These are phyloP conservation scores for Mycena sp. DNA, from an alignment of 1,284 basidiomycete species.

Conservation along the genomic window DNA sequence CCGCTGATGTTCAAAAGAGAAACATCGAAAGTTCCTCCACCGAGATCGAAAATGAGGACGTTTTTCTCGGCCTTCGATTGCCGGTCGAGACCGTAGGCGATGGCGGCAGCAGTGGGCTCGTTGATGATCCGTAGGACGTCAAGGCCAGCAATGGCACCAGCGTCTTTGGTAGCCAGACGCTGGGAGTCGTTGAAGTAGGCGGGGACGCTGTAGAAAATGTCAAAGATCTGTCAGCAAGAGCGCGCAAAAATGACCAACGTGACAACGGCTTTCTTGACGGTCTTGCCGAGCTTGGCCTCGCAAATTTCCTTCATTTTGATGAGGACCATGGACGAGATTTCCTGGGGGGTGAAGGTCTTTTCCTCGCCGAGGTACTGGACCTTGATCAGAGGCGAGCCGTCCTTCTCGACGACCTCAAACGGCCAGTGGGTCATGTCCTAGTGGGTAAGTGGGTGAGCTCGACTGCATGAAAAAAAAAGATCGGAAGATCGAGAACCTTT, in stretches of 20 bases:
- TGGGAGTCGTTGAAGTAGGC: constrained; percentile 99
- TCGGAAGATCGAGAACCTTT: constrained; percentile 61
- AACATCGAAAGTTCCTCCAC: constrained; percentile 99
- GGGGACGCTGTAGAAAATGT: constrained; percentile 70
- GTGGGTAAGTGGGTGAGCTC: constrained; percentile 26
- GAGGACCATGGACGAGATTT: constrained; percentile 99
- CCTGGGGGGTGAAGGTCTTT: constrained; percentile 96
- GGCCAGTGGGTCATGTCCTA: constrained; percentile 94
- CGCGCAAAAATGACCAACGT: constrained; percentile 63
- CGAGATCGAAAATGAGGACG: constrained; percentile 99
- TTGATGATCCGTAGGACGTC: constrained; percentile 98
- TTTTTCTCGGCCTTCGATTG: constrained; percentile 95
- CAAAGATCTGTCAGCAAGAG: constrained; percentile 17
- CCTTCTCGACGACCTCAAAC: constrained; percentile 93
- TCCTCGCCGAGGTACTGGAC: constrained; percentile 94
- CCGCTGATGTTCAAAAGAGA: constrained; percentile 96
- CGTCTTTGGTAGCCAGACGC: constrained; percentile 95
- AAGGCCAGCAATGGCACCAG: constrained; percentile 91
- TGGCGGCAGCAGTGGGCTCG: constrained; percentile 95
- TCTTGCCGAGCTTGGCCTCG: constrained; percentile 97
- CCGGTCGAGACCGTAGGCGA: constrained; percentile 93
- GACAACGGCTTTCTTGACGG: constrained; percentile 95
- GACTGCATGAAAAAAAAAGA: constrained; percentile 19
- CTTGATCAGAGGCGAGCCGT: constrained; percentile 95
- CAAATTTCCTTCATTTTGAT: constrained; percentile 99